Percentiles rank a stretch among this genome's conserved stretches.
phyloP scores from a whole-genome alignment of 176 grass and related monocot genomes.

The Carex pumila region DNA sequence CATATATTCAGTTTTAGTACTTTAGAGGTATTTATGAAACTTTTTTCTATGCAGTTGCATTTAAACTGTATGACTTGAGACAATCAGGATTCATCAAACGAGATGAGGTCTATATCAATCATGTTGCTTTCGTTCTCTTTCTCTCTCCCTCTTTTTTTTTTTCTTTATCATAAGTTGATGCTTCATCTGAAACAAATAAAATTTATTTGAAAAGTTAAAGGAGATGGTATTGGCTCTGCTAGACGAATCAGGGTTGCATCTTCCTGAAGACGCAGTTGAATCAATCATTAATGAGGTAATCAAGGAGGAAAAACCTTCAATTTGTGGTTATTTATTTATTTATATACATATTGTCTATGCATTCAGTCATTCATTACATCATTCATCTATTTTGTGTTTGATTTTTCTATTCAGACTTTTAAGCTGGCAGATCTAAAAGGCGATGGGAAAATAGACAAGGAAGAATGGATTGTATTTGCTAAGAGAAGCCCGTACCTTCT shows the following conservation, averaged over 20 bases:
- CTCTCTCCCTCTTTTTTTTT: neutral
- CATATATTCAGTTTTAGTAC: neutral
- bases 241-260: neutral
- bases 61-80: constrained; percentile 49
- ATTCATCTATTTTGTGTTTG: neutral
- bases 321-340: neutral
- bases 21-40: neutral
- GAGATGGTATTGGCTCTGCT: constrained; percentile 21
- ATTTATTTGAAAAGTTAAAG: neutral
- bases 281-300: constrained; percentile 1
- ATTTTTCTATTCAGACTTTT: constrained; percentile 6
- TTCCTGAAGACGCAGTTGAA: constrained; percentile 3
- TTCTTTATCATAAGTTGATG: neutral
- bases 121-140: neutral
- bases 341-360: neutral
- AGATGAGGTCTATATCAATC: constrained; percentile 25
- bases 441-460: constrained; percentile 9
- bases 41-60: constrained; percentile 39
- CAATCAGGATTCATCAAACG: constrained; percentile 39
- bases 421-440: constrained; percentile 19
- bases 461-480: constrained; percentile 18
- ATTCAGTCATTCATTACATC: neutral
- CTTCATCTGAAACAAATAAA: neutral
- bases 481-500: constrained; percentile 7
- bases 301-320: neutral